These are phyloP conservation scores for Metschnikowia kofuensis DNA, from an alignment of 805 yeast species.

Conservation along the genomic window DNA sequence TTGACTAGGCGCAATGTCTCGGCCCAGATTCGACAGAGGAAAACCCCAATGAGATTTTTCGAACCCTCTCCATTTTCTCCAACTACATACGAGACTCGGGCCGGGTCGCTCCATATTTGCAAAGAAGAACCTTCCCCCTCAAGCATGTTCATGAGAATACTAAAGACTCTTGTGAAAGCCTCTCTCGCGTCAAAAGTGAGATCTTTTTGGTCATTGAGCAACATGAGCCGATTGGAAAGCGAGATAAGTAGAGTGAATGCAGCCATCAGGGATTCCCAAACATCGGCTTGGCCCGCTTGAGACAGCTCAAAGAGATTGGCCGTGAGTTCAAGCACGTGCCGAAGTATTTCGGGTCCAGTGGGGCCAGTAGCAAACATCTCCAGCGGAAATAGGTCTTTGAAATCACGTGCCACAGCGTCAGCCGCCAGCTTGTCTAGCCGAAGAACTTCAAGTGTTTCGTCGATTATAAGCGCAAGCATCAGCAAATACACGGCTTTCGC, in stretches of 20 bases:
- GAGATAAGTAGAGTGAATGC: constrained; percentile 14
- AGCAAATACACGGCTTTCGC: constrained; percentile 28
- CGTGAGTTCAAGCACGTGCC: constrained; percentile 1
- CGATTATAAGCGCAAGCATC: constrained; percentile 30
- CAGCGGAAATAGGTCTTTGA: constrained; percentile 24
- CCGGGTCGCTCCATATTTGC: constrained; percentile 37
- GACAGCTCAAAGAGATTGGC: constrained; percentile 1
- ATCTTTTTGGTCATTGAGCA: constrained; percentile 19
- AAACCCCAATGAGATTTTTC: constrained; percentile 24
- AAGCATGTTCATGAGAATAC: constrained; percentile 19
- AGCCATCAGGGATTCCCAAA: constrained; percentile 12
- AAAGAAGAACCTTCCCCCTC: constrained; percentile 13
- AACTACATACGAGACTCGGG: constrained; percentile 20
- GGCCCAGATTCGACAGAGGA: constrained; percentile 34
- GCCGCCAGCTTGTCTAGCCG: constrained; percentile 6
- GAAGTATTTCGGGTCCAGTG: background rate
- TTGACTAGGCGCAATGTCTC: constrained; percentile 34
- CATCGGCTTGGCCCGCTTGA: background rate
- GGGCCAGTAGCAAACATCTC: constrained; percentile 10
- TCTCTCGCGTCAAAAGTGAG: constrained; percentile 15
- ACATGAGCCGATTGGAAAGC: constrained; percentile 23
- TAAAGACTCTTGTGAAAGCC: constrained; percentile 20
- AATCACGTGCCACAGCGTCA: constrained; percentile 13
- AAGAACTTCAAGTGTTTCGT: constrained; percentile 28
- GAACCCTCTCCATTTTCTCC: constrained; percentile 16